Base-by-base conservation (phyloP, 805 yeast species). In the Sungouiozyma intestinalis region DNA sequence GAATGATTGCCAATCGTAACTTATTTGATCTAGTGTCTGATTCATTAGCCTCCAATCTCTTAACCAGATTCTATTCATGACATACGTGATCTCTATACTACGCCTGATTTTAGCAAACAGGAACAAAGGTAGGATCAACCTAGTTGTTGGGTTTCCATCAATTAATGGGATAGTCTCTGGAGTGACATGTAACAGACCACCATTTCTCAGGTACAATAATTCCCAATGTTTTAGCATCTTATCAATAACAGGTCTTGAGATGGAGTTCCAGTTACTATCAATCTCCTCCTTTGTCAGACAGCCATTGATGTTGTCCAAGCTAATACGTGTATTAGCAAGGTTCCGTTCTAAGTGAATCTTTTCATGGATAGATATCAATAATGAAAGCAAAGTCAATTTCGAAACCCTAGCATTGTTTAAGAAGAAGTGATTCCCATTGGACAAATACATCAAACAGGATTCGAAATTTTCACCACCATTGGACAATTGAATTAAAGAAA, bases 31-130 rank as follows among this genome's bases (percentile, higher is more conserved):
- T 44, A 81, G 62, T 36, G 69, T 68, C 6, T 54, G 48, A 50
- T 78, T 79, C 86, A 83, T 79, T 0, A 70, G 74, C 14, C 57
- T 65, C 85, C 87, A 82, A 58, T 83, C 80, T 51, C 80, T 76
- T 41, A 64, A 55, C 73, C 86, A 76, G 4, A 81, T 76, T 36
- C 69, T 69, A 42, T 71, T 68, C 55, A 82, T 66, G 5, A 81
- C 70, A 3, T 83, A 79, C 0, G 85, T 73, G 38, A 81, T 54
- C 52, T 76, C 69, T 27, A 81, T 63, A 53, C 81, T 73, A 45
- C 79, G 69, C 47, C 84, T 69, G 38, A 83, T 79, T 53, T 78
- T 79, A 16, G 85, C 81, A 54, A 81, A 74, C 17, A 76, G 71
- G 39, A 77, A 68, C 49, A 83, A 58, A 3, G 92, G 90, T 43